Evolutionary conservation across 2,329 filamentous ascomycete species (phyloP).

Genomic region (Alternaria rosae): DNA sequence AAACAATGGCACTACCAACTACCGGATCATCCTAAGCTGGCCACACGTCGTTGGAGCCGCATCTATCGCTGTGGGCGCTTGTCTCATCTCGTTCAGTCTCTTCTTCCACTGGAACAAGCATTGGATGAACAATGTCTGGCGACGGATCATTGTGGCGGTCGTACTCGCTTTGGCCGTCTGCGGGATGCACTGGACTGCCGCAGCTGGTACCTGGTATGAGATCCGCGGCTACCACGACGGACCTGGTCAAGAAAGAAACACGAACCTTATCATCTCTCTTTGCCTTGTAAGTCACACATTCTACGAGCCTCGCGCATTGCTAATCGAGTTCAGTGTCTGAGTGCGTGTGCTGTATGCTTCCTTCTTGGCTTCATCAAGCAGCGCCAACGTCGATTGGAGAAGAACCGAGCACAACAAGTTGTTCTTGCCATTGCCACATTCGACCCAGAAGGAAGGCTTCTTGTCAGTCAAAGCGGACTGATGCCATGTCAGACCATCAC

Average conservation of each 20-base stretch:
- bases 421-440: slow-evolving; percentile 70
- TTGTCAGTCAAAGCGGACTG: slow-evolving; percentile 74
- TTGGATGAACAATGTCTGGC: slow-evolving; percentile 84
- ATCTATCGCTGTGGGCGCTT: slow-evolving; percentile 75
- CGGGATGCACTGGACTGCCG: slow-evolving; percentile 87
- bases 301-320: slow-evolving; percentile 71
- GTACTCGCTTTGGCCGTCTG: slow-evolving; percentile 77
- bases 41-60: slow-evolving; percentile 72
- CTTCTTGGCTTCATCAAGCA: slow-evolving; percentile 47
- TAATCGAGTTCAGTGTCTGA: slow-evolving; percentile 52
- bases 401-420: slow-evolving; percentile 61
- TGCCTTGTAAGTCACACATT: slow-evolving; percentile 64
- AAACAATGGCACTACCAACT: slow-evolving; percentile 84
- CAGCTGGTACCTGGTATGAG: slow-evolving; percentile 73
- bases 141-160: slow-evolving; percentile 70
- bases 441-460: slow-evolving; percentile 69
- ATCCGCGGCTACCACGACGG: slow-evolving; percentile 57
- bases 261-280: slow-evolving; percentile 76
- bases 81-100: slow-evolving; percentile 71
- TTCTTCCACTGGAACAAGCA: slow-evolving; percentile 80
- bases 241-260: slow-evolving; percentile 58
- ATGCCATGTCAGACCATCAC: slow-evolving; percentile 80
- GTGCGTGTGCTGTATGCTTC: slow-evolving; percentile 50
- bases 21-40: slow-evolving; percentile 67
- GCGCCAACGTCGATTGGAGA: slow-evolving; percentile 50